phyloP scores from a whole-genome alignment of 1,284 basidiomycete species.

The Wallemia hederae region DNA sequence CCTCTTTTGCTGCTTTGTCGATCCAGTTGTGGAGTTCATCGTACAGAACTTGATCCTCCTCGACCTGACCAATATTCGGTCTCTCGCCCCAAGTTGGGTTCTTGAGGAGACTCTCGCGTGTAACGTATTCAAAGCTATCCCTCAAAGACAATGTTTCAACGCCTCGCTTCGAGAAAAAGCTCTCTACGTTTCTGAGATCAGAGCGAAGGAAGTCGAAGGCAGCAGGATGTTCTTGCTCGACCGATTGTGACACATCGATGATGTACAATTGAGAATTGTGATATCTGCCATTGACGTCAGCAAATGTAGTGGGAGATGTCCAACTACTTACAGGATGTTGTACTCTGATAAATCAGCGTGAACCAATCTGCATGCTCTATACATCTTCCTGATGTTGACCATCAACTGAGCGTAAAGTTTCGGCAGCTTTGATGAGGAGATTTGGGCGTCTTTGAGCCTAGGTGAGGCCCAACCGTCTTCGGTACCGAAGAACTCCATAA shows the following conservation, averaged over 20 bases:
- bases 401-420: conserved; percentile 54
- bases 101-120: conserved; percentile 20
- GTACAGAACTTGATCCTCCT: conserved; percentile 8
- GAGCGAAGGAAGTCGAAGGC: conserved; percentile 85
- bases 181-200: conserved; percentile 76
- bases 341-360: conserved; percentile 97
- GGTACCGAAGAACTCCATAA: conserved; percentile 77
- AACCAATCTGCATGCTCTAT: conserved; percentile 67
- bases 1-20: conserved; percentile 5
- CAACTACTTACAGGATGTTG: conserved; percentile 55
- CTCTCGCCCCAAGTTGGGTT: conserved; percentile 15
- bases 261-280: conserved; percentile 46
- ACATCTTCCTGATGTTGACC: conserved; percentile 53
- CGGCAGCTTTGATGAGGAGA: conserved; percentile 22
- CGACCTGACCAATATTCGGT: conserved; percentile 7
- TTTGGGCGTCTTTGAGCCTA: conserved; percentile 56
- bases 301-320: neutral
- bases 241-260: conserved; percentile 95
- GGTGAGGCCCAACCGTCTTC: conserved; percentile 66
- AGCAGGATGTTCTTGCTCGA: conserved; percentile 89
- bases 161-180: conserved; percentile 56
- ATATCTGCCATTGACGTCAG: conserved; percentile 14
- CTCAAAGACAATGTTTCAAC: conserved; percentile 49
- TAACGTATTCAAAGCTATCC: conserved; percentile 65
- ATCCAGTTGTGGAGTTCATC: conserved; percentile 23